Evolutionary conservation across 2,329 filamentous ascomycete species (phyloP), one percentile per base, ranked within the genome.

Genomic region (Tothia fuscella): DNA sequence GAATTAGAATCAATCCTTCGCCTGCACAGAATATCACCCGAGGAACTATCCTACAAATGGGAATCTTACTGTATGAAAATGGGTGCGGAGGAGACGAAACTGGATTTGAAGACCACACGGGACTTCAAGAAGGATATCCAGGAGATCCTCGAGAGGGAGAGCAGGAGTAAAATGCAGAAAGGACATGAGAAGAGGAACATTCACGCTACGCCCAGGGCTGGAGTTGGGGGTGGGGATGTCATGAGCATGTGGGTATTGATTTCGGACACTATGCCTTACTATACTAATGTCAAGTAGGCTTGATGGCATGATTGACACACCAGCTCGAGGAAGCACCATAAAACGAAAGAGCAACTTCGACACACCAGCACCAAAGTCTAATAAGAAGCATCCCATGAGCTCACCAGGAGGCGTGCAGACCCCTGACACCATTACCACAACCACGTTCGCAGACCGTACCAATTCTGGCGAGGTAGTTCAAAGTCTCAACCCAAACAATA

Each of bases 41-140:
- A 96, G 59, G 91, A 96, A 57, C 70, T 96, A 20, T 95, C 86
- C 62, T 95, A 86, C 76, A 96, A 96, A 71, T 98, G 91, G 91
- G 91, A 98, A 61, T 89, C 87, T 1, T 96, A 95, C 69, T 88
- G 83, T 61, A 81, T 98, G 58, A 93, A 89, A 62, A 87, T 96
- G 79, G 85, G 88, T 19, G 67, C 76, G 36, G 85, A 93, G 43
- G 82, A 86, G 44, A 78, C 79, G 47, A 78, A 71, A 46, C 64
- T 84, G 47, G 76, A 81, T 36, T 68, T 93, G 31, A 74, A 81
- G 28, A 80, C 74, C 0, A 74, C 84, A 34, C 74, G 81, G 32
- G 76, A 78, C 42, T 82, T 98, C 57, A 94, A 94, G 60, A 82
- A 86, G 56, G 80, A 84, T 54, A 72, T 95, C 6, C 86, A 89